Percentiles rank a stretch among this genome's conserved stretches.
These are phyloP conservation scores for Xanthoparmelia taractica DNA, from an alignment of 495 filamentous ascomycete genomes.

Conservation along the genomic window DNA sequence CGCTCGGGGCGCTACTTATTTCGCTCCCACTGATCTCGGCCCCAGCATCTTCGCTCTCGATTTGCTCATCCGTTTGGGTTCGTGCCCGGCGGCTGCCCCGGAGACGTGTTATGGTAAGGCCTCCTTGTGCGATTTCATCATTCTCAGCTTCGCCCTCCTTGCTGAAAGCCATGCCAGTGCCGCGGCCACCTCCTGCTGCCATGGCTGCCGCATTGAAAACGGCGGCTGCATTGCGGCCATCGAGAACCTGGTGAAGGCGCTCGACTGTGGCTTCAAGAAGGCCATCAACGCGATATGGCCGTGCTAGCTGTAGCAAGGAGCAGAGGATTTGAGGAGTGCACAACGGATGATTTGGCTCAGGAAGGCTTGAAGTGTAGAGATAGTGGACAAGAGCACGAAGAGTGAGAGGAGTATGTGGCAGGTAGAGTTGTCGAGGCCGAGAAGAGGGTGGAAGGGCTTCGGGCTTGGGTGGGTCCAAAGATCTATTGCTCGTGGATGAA, in stretches of 20 bases:
- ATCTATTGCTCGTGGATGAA: conserved; percentile 26
- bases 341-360: conserved; percentile 62
- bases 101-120: conserved; percentile 13
- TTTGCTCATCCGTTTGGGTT: conserved; percentile 10
- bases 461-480: conserved; percentile 39
- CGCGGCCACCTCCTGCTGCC: conserved; percentile 87
- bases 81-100: conserved; percentile 10
- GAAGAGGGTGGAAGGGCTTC: conserved; percentile 57
- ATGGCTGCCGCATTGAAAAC: conserved; percentile 98
- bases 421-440: conserved; percentile 78
- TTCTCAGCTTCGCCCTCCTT: conserved; percentile 22
- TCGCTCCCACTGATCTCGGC: conserved; percentile 23
- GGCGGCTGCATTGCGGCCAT: conserved; percentile 87
- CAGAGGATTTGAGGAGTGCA: conserved; percentile 94
- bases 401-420: conserved; percentile 86
- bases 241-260: conserved; percentile 81
- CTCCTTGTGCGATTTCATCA: conserved; percentile 7
- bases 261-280: conserved; percentile 87
- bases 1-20: conserved; percentile 25
- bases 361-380: conserved; percentile 85
- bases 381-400: conserved; percentile 82
- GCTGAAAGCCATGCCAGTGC: conserved; percentile 42
- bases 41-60: conserved; percentile 17
- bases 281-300: conserved; percentile 87
- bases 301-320: conserved; percentile 85